Evolutionary conservation across 192 early-diverging fungal species (phyloP).

Genomic region (Rhizoclosmatium sp.): DNA sequence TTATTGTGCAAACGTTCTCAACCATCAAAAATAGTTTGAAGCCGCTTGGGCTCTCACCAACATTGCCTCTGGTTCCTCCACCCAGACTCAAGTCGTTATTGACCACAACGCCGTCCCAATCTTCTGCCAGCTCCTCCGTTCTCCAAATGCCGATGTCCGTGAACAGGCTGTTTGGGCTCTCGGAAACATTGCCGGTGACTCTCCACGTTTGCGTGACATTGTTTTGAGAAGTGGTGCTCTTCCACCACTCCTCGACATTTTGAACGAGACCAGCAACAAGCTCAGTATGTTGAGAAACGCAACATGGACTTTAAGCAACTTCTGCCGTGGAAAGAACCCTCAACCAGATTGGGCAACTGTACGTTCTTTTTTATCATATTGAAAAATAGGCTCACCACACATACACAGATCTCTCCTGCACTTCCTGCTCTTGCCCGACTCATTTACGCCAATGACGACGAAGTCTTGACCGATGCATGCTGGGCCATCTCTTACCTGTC

Average conservation of each 20-base stretch:
- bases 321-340: slow-evolving; percentile 98
- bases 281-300: slow-evolving; percentile 98
- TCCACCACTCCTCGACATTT: slow-evolving; percentile 83
- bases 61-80: slow-evolving; percentile 95
- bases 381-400: not conserved
- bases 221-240: slow-evolving; percentile 86
- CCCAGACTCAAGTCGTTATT: slow-evolving; percentile 94
- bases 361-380: slow-evolving; percentile 35
- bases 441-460: slow-evolving; percentile 90
- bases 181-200: slow-evolving; percentile 99
- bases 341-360: slow-evolving; percentile 88
- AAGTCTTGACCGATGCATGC: slow-evolving; percentile 97
- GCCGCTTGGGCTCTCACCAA: slow-evolving; percentile 99
- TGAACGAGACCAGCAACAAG: slow-evolving; percentile 87
- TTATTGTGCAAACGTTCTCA: not conserved
- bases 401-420: slow-evolving; percentile 79
- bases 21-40: slow-evolving; percentile 81
- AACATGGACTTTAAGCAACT: slow-evolving; percentile 98
- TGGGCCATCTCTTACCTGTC: slow-evolving; percentile 99
- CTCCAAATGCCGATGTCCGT: slow-evolving; percentile 83
- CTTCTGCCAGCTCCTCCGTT: slow-evolving; percentile 89
- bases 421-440: slow-evolving; percentile 90
- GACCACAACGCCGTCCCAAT: slow-evolving; percentile 90
- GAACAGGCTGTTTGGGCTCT: slow-evolving; percentile 99
- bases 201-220: slow-evolving; percentile 87